Percentiles rank a stretch among this genome's conserved stretches.
Conservation (phyloP, 148 eudicot genomes). For the Talinum fruticosum region DNA sequence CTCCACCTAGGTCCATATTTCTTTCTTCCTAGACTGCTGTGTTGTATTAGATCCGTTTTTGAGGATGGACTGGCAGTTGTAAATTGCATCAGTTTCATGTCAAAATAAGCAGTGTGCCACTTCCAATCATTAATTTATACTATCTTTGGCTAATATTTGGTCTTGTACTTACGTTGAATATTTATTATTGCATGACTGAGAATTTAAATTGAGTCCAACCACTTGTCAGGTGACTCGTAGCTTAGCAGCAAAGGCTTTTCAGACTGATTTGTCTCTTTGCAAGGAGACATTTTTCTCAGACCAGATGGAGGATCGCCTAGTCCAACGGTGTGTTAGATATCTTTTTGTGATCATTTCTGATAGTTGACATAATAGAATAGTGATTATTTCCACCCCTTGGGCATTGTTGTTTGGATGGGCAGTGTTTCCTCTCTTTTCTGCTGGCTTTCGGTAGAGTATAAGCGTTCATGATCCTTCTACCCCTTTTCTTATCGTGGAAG, state of each 20-base stretch:
- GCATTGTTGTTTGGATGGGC: too few species aligned
- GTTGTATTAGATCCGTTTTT: too few species aligned
- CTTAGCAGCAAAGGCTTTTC: slow-evolving; percentile 96
- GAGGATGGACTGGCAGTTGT: too few species aligned
- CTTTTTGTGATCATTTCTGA: neutral
- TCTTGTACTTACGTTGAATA: too few species aligned
- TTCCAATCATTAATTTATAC: neutral
- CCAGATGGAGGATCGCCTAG: slow-evolving; percentile 65
- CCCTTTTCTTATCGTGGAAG: too few species aligned
- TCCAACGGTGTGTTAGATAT: slow-evolving; percentile 42
- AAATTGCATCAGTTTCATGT: neutral
- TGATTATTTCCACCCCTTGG: neutral
- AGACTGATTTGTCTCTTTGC: slow-evolving; percentile 76
- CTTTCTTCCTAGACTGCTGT: neutral
- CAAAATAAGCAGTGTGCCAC: neutral
- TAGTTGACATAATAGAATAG: neutral
- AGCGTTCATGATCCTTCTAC: too few species aligned
- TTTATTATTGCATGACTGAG: neutral
- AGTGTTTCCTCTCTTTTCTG: too few species aligned
- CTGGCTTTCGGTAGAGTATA: too few species aligned
- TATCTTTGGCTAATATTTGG: neutral
- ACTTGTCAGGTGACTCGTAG: slow-evolving; percentile 76
- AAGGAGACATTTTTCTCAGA: slow-evolving; percentile 90
- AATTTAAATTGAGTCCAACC: neutral
- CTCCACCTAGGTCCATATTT: neutral